Conservation (phyloP, 441 rosid species). For the Corymbia calophylla region DNA sequence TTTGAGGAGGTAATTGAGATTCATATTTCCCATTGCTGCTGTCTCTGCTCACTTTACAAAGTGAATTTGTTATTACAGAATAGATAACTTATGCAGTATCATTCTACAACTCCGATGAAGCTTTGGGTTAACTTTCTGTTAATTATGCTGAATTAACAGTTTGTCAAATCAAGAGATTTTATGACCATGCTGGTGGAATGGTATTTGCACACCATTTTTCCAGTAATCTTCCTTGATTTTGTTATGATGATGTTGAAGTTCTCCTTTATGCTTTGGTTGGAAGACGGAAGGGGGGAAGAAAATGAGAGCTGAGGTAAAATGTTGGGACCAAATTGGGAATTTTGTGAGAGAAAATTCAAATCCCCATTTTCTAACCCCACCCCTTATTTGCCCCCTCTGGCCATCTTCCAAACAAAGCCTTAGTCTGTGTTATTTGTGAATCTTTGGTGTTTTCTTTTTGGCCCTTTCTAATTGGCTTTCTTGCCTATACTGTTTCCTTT, state of each 20-base stretch:
- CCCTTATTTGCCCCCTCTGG: not conserved
- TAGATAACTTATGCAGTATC: not conserved
- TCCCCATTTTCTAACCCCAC: not conserved
- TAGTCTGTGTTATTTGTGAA: not conserved
- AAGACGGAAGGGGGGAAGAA: not conserved
- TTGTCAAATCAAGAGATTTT: not conserved
- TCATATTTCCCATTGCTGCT: not conserved
- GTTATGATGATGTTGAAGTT: not conserved
- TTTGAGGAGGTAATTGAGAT: constrained; percentile 68
- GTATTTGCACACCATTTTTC: not conserved
- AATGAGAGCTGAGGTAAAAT: not conserved
- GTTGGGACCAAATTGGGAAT: not conserved
- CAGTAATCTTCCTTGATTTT: not conserved
- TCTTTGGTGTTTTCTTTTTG: not conserved
- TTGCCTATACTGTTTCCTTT: not conserved
- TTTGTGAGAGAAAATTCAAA: not conserved
- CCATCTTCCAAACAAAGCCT: not conserved
- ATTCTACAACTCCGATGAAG: not conserved
- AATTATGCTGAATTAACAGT: not conserved
- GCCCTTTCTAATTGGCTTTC: not conserved
- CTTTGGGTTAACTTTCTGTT: not conserved
- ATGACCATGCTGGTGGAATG: not conserved
- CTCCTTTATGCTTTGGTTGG: not conserved
- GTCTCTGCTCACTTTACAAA: not conserved
- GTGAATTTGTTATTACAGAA: not conserved